Base-by-base conservation (phyloP, 805 yeast species). In the Candida argentea region DNA sequence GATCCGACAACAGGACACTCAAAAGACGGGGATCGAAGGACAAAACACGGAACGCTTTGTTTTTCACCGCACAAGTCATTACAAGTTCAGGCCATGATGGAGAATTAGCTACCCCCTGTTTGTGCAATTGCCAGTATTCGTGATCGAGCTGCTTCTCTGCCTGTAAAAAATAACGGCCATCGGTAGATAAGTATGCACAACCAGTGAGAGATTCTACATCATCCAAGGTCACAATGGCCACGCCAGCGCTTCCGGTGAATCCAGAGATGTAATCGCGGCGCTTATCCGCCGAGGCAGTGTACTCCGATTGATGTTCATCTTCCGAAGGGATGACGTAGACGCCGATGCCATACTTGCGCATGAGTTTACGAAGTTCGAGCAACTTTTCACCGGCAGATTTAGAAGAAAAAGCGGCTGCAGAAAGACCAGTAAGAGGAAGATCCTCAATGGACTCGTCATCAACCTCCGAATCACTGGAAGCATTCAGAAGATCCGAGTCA, bases 231-330 rank as follows among this genome's bases (percentile, higher is more conserved):
- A 89, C 67, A n/a, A 91, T 68, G 1, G 95, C 96, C 14, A 84
- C 61, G 14, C 97, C 98, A 2, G 96, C 94, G 27, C 89, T 76
- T 1, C 97, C 98, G 8, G 89, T 79, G 56, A 89, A 89, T 0
- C 86, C 96, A 5, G 87, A 70, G 16, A 89, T 79, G 43, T 67
- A 89, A 30, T 73, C 79, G 32, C 96, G 65, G 41, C 95, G 71
- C 48, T 79, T 83, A 50, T 89, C 97, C 9, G 78, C 72, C 2
- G 67, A 57, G 0, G 91, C 70, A 5, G 89, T 89, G 43, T 87
- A 87, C 56, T 89, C 98, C 16, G 87, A 75, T 51, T 81, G 89
- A 52, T 89, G 98, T 42, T 83, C 94, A 48, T 89, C 98, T 49
- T 85, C 95, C 22, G 93, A 76, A 13, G 89, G 85, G 6, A 83